Evolutionary conservation across 345 rosid genomes (phyloP).

Genomic region (Kernera saxatilis): DNA sequence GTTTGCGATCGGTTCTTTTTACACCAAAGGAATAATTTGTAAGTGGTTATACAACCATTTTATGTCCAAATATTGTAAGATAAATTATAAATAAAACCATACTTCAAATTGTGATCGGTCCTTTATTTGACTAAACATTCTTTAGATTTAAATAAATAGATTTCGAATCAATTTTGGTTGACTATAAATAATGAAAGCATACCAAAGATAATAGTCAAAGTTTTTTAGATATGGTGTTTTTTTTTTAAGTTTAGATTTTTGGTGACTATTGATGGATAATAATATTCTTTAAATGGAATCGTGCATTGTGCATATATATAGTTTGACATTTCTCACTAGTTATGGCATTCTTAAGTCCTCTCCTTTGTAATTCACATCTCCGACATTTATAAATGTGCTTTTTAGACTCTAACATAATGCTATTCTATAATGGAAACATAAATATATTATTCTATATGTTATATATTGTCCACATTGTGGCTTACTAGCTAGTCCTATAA

Average conservation of each 20-base stretch:
- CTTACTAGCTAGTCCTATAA: background rate
- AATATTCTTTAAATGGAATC: conserved; percentile 13
- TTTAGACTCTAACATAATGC: conserved; percentile 28
- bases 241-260: background rate
- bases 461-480: conserved; percentile 22
- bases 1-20: background rate
- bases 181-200: background rate
- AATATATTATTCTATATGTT: background rate
- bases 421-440: conserved; percentile 15
- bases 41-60: background rate
- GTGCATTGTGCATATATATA: conserved; percentile 12
- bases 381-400: conserved; percentile 7
- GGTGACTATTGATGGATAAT: background rate
- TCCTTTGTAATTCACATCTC: background rate
- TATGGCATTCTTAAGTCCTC: conserved; percentile 31
- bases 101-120: background rate
- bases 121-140: background rate
- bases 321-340: conserved; percentile 42
- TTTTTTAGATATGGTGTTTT: conserved; percentile 15
- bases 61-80: background rate
- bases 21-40: background rate
- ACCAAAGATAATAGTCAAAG: background rate
- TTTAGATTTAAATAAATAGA: background rate
- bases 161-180: background rate
- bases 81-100: background rate